Evolutionary conservation across 352 stramenopile species (phyloP), one percentile per base, ranked within the genome.

Genomic region (Pelagophyceae sp.): DNA sequence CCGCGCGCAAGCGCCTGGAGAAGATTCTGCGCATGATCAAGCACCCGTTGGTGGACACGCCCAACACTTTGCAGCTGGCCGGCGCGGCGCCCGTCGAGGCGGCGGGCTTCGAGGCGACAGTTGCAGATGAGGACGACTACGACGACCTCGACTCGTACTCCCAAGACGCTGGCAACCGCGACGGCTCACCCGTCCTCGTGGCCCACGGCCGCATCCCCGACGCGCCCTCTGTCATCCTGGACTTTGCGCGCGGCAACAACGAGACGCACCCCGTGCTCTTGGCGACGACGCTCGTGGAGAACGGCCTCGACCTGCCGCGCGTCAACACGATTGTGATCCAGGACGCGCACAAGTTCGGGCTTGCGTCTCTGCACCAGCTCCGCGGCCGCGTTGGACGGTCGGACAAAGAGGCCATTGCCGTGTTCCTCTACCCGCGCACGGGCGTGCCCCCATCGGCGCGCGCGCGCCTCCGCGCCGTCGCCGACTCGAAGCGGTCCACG

Each of bases 271-370:
- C 67, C 76, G 79, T 94, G 29, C 81, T 94, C 35, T 76, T 94
- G 40, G 88, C 89, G 60, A 94, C 89, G 32, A 93, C 88, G 25
- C 87, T 94, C 25, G 91, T 94, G 80, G 89, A 94, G 82, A 94
- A 93, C 82, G 89, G 89, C 63, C 87, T 94, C 60, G 88, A 94
- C 79, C 91, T 94, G 79, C 90, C 90, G 38, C 82, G 83, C 72
- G 88, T 92, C 0, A 94, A 94, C 75, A 92, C 88, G 20, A 92
- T 94, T 70, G 86, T 94, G 70, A 85, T 94, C 64, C 81, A 90
- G 76, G 87, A 91, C 63, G 83, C 85, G 58, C 83, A 90, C 74
- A 82, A 78, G 11, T 91, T 92, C 80, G 88, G 88, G 69, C 88
- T 94, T 81, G 87, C 84, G 25, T 90, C 89, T 38, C 79, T 94